phyloP scores from a whole-genome alignment of 2,329 filamentous ascomycete genomes.

The Aspergillus versicolor region DNA sequence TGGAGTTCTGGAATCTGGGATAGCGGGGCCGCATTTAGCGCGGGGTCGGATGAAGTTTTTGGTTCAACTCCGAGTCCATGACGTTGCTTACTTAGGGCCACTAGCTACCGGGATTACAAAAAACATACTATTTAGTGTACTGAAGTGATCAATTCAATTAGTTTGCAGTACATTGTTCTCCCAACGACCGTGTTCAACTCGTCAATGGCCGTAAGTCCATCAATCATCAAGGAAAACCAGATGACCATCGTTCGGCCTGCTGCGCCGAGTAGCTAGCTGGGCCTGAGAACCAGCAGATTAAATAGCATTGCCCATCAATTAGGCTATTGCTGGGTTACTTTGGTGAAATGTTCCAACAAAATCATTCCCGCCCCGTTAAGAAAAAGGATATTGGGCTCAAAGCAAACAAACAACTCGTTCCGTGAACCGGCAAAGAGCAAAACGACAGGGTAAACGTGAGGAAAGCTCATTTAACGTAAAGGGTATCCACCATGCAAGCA shows the following conservation, averaged over 20 bases:
- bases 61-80: constrained; percentile 1
- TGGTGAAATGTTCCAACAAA: not conserved
- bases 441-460: constrained; percentile 8
- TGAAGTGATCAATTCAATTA: not conserved
- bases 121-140: not conserved
- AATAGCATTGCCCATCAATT: constrained; percentile 9
- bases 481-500: constrained; percentile 26
- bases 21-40: constrained; percentile 5
- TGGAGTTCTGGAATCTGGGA: not conserved
- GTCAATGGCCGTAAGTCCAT: not conserved
- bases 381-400: not conserved
- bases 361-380: not conserved
- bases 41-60: constrained; percentile 6
- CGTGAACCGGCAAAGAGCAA: constrained; percentile 3
- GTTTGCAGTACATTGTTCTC: not conserved
- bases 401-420: constrained; percentile 1
- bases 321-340: not conserved
- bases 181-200: not conserved
- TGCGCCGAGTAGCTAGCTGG: not conserved
- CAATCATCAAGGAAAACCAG: not conserved
- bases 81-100: not conserved
- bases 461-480: constrained; percentile 15
- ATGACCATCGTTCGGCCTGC: not conserved
- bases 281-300: constrained; percentile 5
- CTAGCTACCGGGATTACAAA: not conserved